Conservation (phyloP, 2,329 filamentous ascomycete species). For the Microcera coccophila region DNA sequence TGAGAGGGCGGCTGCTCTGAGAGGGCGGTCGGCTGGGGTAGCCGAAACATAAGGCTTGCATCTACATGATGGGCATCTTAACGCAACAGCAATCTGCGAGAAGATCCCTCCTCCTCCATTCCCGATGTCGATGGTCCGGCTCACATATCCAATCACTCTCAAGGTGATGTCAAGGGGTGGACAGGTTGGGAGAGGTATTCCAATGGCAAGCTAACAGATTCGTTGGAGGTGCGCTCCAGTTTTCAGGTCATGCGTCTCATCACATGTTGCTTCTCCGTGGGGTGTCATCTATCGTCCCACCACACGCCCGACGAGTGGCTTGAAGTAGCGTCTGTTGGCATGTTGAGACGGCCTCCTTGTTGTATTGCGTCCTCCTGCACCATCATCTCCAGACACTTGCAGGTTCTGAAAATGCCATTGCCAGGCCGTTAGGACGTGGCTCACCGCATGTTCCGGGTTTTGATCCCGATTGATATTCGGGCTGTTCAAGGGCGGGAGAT, state of each 20-base stretch:
- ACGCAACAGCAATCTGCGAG: too few species aligned
- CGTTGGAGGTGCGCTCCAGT: not conserved
- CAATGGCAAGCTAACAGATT: too few species aligned
- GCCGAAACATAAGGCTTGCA: not conserved
- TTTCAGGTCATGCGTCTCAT: not conserved
- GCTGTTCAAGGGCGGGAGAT: slow-evolving; percentile 24
- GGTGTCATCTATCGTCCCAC: not conserved
- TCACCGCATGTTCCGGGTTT: slow-evolving; percentile 24
- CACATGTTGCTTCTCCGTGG: not conserved
- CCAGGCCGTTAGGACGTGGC: slow-evolving; percentile 2
- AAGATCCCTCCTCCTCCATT: not conserved
- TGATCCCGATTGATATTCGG: slow-evolving; percentile 7
- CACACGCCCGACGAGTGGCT: not conserved
- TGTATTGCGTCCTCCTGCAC: too few species aligned
- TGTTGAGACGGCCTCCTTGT: not conserved
- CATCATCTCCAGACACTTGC: too few species aligned
- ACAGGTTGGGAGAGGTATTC: too few species aligned
- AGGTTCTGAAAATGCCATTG: not conserved
- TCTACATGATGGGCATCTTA: too few species aligned
- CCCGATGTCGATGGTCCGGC: not conserved
- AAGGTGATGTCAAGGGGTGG: not conserved
- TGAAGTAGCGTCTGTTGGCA: not conserved
- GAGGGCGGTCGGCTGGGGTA: slow-evolving; percentile 1
- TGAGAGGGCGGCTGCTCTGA: not conserved
- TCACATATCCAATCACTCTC: not conserved